Evolutionary conservation across 202 grass and related monocot genomes (phyloP), one percentile per base, ranked within the genome.

Genomic region (Zizania palustris): DNA sequence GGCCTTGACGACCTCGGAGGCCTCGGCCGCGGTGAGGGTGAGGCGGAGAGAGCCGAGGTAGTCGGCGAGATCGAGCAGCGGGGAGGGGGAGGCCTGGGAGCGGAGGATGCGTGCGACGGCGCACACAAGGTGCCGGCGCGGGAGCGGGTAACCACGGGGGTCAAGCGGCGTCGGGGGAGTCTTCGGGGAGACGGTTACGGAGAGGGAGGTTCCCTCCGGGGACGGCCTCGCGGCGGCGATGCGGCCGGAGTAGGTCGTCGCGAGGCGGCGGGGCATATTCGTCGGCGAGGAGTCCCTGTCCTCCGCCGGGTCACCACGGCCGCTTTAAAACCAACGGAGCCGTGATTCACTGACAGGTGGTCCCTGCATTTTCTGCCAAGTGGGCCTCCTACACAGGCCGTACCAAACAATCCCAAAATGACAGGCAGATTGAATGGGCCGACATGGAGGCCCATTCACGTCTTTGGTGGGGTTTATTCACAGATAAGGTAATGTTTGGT

Each of bases 101-200:
- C 61, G 75, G 43, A 93, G 86, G 70, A 97, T 90, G 72, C 70
- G 84, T 18, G 55, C 67, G 22, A 79, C 77, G 57, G 86, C 87
- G 83, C 90, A 88, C 70, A 93, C 13, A 55, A 97, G 87, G 80
- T 91, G 81, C 68, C 88, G 85, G 56, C 93, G 93, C 14, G 88
- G 93, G n/a, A 89, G 86, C 33, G 71, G 48, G 72, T 82, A 44
- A 46, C 93, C 90, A 3, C 93, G 88, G 12, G 71, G 3, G 53
- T 88, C 88, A 13, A 55, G 7, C 7, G 78, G 66, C 40, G 72
- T 39, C 0, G 87, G 53, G 2, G 80, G 68, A 9, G 67, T 16
- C 0, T 71, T 80, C 3, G 81, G 84, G 20, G 79, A 83, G 67
- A 97, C 85, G 35, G 88, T 87, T 37, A 97, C 88, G 51, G 88